phyloP scores from a whole-genome alignment of 768 basidiomycete species.

The Auriscalpium vulgare region DNA sequence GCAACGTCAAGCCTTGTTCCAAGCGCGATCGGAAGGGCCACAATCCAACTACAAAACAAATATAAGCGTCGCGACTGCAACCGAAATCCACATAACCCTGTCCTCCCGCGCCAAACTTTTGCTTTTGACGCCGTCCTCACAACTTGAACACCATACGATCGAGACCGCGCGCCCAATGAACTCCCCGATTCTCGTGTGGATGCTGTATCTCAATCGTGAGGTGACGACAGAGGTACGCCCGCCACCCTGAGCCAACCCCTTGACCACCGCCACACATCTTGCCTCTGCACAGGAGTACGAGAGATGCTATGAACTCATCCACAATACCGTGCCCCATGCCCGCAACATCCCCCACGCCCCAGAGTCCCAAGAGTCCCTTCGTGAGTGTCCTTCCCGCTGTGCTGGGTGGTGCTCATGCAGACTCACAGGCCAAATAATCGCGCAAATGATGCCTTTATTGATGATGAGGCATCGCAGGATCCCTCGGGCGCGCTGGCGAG shows the following conservation, averaged over 20 bases:
- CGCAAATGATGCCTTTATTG: conserved; percentile 67
- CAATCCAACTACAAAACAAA: no score
- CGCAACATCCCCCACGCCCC: conserved; percentile 43
- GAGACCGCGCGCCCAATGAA: conserved; percentile 27
- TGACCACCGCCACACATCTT: conserved; percentile 7
- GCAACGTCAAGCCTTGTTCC: no score
- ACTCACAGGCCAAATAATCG: conserved; percentile 55
- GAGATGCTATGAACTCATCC: conserved; percentile 51
- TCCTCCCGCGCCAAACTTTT: not conserved
- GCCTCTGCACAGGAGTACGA: conserved; percentile 56
- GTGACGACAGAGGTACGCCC: conserved; percentile 48
- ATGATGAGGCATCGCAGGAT: conserved; percentile 84
- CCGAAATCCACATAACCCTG: not conserved
- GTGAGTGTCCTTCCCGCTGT: conserved; percentile 33
- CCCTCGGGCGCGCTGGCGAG: conserved; percentile 67
- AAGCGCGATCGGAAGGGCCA: no score
- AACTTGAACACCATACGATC: not conserved
- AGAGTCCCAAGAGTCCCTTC: conserved; percentile 53
- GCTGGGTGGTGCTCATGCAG: not conserved
- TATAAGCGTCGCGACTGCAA: no score
- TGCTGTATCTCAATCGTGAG: conserved; percentile 70
- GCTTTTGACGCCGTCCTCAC: not conserved
- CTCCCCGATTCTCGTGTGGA: conserved; percentile 72
- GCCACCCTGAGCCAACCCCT: not conserved
- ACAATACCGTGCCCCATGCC: conserved; percentile 52